Evolutionary conservation across 345 rosid genomes (phyloP), one percentile per base, ranked within the genome.

Genomic region (Eucalyptus viminalis): DNA sequence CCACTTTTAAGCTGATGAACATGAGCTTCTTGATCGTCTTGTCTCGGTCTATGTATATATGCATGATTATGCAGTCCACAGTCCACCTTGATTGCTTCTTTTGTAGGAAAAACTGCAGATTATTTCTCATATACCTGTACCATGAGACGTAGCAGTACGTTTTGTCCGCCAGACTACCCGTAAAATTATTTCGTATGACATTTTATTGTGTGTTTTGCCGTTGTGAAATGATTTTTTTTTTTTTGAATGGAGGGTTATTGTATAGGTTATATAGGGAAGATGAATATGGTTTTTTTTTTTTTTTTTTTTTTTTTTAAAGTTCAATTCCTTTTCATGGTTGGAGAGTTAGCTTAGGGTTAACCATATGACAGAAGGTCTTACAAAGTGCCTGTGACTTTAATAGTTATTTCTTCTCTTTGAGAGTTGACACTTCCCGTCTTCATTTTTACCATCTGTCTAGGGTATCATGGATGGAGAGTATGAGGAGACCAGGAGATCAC

Each of bases 401-500:
- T 76, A 76, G 47, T 21, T 76, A 22, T 76, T 76, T 40, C 47
- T 76, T 40, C 47, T 76, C 29, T 76, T 76, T 11, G 83, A 76
- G 29, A 40, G 9, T 76, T 76, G 47, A 76, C 83, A 76, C 25
- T 76, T 76, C 15, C 47, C 29, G 14, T 76, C 22, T 86, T 25
- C 56, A 86, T 19, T 29, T 86, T 49, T 11, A 19, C 4, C 11
- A 89, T 56, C 8, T 40, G 40, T 60, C 49, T n/a, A 93, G 94
- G 94, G 92, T 19, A 81, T 92, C 14, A 31, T 91, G 44, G 92
- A 91, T 87, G 40, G 51, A 40, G 44, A 90, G n/a, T 91, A 91
- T 49, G 91, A 93, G 25, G 49, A 87, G 21, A 9, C 89, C 24
- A 89, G 87, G 69, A 86, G 21, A 11, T 9, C 90, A 24, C 88